These are phyloP conservation scores for Dittrichia graveolens DNA, from an alignment of 129 eudicot genomes.

Conservation along the genomic window DNA sequence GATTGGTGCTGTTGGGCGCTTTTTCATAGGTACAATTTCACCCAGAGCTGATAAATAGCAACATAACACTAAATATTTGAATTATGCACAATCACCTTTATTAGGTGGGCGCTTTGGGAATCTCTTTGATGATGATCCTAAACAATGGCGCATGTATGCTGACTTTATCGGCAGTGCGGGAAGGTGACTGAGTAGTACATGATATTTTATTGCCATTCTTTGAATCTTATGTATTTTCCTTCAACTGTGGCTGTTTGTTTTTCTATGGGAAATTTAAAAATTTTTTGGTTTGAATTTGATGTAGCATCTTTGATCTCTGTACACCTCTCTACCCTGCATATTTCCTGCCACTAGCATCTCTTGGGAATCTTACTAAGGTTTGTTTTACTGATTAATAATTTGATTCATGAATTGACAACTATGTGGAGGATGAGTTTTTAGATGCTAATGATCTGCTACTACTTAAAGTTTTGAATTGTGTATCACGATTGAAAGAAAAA, in stretches of 20 bases:
- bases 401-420: not conserved
- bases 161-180: conserved; percentile 99
- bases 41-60: conserved; percentile 22
- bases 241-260: not conserved
- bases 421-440: conserved; percentile 1
- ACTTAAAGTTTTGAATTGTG: not conserved
- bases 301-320: conserved; percentile 93
- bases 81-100: conserved; percentile 17
- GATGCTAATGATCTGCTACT: not conserved
- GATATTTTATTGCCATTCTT: not conserved
- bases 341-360: conserved; percentile 90
- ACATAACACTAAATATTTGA: conserved; percentile 8
- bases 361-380: conserved; percentile 97
- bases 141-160: conserved; percentile 99
- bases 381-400: not conserved
- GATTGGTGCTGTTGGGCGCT: conserved; percentile 98
- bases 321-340: conserved; percentile 88
- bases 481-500: not conserved
- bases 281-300: conserved; percentile 24
- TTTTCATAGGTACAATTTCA: conserved; percentile 65
- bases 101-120: conserved; percentile 90
- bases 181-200: conserved; percentile 46
- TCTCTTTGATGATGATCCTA: conserved; percentile 96
- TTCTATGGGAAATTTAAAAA: not conserved
- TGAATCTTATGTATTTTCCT: not conserved